Evolutionary conservation across 202 grass and related monocot species (phyloP).

Genomic region (Digitaria exilis): DNA sequence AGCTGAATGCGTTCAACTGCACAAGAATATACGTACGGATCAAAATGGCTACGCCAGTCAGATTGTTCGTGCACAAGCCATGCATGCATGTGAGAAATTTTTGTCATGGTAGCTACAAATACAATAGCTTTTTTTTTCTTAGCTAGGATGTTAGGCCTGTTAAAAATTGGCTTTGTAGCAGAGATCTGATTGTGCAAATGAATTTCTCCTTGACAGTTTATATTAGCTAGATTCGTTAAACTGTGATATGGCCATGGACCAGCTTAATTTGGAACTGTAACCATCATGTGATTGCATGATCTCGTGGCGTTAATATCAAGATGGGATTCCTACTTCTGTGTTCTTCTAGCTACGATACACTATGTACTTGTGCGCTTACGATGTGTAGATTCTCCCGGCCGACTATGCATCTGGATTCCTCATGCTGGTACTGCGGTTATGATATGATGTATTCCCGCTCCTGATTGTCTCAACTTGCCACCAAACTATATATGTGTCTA

Average conservation of each 20-base stretch:
- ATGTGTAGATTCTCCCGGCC: background rate
- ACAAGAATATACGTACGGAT: constrained; percentile 24
- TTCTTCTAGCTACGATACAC: background rate
- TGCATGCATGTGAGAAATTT: constrained; percentile 4
- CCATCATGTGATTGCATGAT: background rate
- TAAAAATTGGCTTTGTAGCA: constrained; percentile 18
- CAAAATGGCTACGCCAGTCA: background rate
- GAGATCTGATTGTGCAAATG: constrained; percentile 10
- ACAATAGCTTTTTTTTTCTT: background rate
- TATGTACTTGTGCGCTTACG: background rate
- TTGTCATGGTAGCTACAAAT: background rate
- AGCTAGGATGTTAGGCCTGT: background rate
- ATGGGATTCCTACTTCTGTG: background rate
- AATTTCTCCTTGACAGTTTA: background rate
- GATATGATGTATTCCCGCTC: too few relatives aligned
- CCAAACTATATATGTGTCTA: background rate
- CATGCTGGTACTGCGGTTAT: background rate
- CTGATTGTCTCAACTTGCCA: constrained; percentile 15
- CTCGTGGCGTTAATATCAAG: background rate
- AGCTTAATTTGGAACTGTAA: too few relatives aligned
- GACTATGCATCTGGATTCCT: background rate
- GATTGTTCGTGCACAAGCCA: background rate
- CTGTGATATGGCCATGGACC: too few relatives aligned
- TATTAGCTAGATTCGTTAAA: background rate
- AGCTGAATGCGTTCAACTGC: constrained; percentile 7